Percentiles rank a stretch among this genome's conserved stretches.
phyloP scores from a whole-genome alignment of 2,329 filamentous ascomycete species.

The Cercospora beticola region DNA sequence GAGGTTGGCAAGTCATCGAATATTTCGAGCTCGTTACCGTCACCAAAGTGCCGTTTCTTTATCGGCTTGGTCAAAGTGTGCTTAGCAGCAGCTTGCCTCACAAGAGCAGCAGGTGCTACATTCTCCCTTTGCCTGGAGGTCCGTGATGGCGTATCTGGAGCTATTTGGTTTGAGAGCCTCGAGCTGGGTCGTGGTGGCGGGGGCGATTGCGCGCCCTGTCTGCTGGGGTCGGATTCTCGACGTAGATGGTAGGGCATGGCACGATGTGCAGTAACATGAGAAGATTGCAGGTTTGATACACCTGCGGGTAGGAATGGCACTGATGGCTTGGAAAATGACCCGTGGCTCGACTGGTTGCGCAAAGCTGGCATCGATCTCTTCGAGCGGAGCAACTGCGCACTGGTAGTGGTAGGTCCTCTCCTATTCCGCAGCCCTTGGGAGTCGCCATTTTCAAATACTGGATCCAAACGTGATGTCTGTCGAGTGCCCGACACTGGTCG shows the following conservation, averaged over 20 bases:
- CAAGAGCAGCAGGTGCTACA: conserved; percentile 51
- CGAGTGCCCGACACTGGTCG: conserved; percentile 62
- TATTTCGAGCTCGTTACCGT: conserved; percentile 85
- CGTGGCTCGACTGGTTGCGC: conserved; percentile 44
- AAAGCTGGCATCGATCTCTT: conserved; percentile 63
- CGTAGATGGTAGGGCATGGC: conserved; percentile 66
- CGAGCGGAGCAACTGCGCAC: conserved; percentile 55
- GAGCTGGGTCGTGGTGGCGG: conserved; percentile 46
- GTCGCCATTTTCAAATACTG: conserved; percentile 85
- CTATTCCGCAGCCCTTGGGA: conserved; percentile 64
- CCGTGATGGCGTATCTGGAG: conserved; percentile 52
- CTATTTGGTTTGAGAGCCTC: conserved; percentile 49
- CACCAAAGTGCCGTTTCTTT: conserved; percentile 73
- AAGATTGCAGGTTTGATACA: conserved; percentile 68
- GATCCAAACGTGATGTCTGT: conserved; percentile 70
- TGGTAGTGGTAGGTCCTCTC: conserved; percentile 54
- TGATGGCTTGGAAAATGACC: conserved; percentile 61
- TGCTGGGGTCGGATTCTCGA: conserved; percentile 71
- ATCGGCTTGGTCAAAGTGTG: conserved; percentile 73
- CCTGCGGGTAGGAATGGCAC: conserved; percentile 79
- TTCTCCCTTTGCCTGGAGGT: conserved; percentile 38
- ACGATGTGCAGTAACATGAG: conserved; percentile 71
- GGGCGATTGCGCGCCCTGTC: conserved; percentile 46
- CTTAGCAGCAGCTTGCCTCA: conserved; percentile 58
- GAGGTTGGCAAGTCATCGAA: conserved; percentile 97